Evolutionary conservation across 73 alveolate species (phyloP).

Genomic region (Tetrahymena malaccensis): DNA sequence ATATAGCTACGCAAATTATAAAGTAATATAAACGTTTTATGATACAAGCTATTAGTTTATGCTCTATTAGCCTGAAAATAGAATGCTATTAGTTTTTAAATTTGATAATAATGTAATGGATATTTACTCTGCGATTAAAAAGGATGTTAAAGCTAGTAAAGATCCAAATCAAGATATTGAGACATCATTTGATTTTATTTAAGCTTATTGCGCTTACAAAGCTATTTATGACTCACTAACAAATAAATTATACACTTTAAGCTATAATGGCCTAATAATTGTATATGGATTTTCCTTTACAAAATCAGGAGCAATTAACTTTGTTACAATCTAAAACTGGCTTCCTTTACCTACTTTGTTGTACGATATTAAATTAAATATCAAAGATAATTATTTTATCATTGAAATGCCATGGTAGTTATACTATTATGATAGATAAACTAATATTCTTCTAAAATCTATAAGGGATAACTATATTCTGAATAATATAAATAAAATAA

Average conservation of each 20-base stretch:
- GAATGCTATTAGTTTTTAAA: neutral
- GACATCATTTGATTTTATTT: neutral
- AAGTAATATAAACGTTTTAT: neutral
- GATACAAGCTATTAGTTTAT: neutral
- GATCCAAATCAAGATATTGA: neutral
- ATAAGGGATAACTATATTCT: neutral
- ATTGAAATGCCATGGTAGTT: neutral
- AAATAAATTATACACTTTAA: neutral
- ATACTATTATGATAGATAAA: neutral
- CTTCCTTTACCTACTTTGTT: neutral
- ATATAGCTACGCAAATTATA: neutral
- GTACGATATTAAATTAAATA: neutral
- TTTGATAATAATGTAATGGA: neutral
- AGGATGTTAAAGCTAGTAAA: neutral
- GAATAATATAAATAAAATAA: neutral
- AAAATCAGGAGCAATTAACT: neutral
- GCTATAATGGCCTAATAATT: neutral
- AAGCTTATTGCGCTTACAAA: neutral
- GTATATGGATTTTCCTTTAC: neutral
- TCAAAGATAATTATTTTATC: neutral
- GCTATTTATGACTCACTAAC: neutral
- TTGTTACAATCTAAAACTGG: neutral
- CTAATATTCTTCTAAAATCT: neutral
- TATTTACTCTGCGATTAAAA: neutral
- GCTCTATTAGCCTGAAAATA: neutral